These are phyloP conservation scores for Arachnomyces sp. DNA, from an alignment of 2,329 filamentous ascomycete genomes.

Conservation along the genomic window DNA sequence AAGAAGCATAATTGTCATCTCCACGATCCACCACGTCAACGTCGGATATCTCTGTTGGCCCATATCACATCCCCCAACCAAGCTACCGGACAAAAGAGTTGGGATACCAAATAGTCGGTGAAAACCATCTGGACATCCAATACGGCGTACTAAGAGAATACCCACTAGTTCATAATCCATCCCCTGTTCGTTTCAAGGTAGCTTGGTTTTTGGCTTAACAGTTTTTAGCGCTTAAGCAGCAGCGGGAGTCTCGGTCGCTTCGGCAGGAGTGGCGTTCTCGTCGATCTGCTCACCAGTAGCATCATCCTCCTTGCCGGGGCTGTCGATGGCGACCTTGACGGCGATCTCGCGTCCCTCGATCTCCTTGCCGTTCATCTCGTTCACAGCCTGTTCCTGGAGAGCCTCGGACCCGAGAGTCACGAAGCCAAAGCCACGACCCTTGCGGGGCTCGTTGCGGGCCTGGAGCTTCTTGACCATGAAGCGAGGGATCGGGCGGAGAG, in stretches of 20 bases:
- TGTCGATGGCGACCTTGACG: conserved; percentile 99
- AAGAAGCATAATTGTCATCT: no score
- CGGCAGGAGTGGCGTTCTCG: conserved; percentile 27
- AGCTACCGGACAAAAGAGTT: background rate
- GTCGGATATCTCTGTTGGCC: conserved; percentile 3
- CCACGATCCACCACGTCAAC: conserved; percentile 6
- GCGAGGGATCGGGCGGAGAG: conserved; percentile 92
- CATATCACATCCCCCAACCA: conserved; percentile 1
- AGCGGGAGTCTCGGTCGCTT: conserved; percentile 16
- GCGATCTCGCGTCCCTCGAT: conserved; percentile 98
- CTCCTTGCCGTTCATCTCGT: conserved; percentile 99
- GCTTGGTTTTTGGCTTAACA: no score
- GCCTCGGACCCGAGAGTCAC: conserved; percentile 94
- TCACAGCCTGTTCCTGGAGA: conserved; percentile 91
- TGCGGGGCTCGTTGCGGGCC: conserved; percentile 93
- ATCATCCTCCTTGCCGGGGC: conserved; percentile 95
- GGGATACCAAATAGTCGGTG: no score
- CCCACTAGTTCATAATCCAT: conserved; percentile 4
- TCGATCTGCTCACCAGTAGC: conserved; percentile 44
- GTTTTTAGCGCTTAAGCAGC: conserved; percentile 15
- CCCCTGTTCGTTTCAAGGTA: conserved; percentile 8
- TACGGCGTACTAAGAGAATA: conserved; percentile 7
- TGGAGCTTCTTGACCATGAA: conserved; percentile 99
- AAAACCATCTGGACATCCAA: background rate
- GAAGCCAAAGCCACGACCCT: conserved; percentile 98